A percentile compares a stretch with the other conserved stretches of the same genome.
Evolutionary conservation across 345 rosid species (phyloP).

Genomic region (Eucalyptus curtisii): DNA sequence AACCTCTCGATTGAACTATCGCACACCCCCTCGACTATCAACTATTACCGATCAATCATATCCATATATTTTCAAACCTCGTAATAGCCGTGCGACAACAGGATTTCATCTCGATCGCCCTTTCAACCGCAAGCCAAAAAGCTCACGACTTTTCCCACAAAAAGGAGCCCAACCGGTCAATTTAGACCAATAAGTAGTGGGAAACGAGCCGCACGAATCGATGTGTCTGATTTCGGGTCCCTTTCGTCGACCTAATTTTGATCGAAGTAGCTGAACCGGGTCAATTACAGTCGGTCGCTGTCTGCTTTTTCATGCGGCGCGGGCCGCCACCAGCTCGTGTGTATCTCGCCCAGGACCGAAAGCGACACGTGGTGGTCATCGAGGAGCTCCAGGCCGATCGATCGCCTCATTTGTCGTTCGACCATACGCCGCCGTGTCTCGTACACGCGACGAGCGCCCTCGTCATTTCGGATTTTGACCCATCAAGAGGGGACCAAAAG

Average conservation of each 20-base stretch:
- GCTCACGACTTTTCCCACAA: neutral
- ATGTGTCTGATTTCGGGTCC: neutral
- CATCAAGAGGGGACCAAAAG: neutral
- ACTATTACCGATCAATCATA: neutral
- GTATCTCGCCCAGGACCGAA: neutral
- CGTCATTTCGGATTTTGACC: neutral
- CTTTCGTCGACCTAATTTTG: neutral
- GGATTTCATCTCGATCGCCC: neutral
- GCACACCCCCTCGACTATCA: neutral
- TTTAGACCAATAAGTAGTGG: neutral
- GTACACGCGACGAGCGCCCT: neutral
- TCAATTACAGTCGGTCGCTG: neutral
- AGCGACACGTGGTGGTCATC: neutral
- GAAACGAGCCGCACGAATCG: neutral
- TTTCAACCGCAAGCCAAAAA: neutral
- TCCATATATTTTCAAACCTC: neutral
- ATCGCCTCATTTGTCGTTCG: too few relatives aligned
- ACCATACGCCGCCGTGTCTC: neutral
- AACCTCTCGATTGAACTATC: fast-evolving
- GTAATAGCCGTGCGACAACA: fast-evolving
- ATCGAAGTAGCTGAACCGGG: neutral
- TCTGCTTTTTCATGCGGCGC: neutral
- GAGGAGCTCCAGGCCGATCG: neutral
- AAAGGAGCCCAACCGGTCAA: neutral
- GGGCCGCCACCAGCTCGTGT: neutral